Conservation (phyloP, 805 yeast species). For the Jamesozyma lodderae region DNA sequence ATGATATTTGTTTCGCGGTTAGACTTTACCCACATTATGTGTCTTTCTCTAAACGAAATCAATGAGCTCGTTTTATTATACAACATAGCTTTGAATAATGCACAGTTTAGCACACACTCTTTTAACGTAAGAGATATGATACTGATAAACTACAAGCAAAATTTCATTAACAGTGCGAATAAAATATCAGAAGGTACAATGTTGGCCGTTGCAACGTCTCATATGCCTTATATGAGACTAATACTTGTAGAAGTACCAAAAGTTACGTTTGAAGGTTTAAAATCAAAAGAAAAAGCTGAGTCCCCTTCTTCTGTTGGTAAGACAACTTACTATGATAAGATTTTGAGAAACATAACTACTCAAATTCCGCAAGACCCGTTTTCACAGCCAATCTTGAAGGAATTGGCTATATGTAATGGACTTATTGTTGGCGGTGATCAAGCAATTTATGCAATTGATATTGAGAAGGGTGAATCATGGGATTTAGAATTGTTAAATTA, state of each 20-base stretch:
- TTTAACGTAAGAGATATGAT: slow-evolving; percentile 34
- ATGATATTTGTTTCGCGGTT: slow-evolving; percentile 46
- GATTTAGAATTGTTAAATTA: slow-evolving; percentile 27
- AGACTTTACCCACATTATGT: slow-evolving; percentile 50
- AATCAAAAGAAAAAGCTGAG: not conserved
- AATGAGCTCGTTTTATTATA: slow-evolving; percentile 30
- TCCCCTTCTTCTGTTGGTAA: not conserved
- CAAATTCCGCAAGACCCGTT: slow-evolving; percentile 21
- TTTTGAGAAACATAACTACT: slow-evolving; percentile 24
- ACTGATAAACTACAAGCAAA: slow-evolving; percentile 50
- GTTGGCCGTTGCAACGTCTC: slow-evolving; percentile 64
- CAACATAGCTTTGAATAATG: slow-evolving; percentile 57
- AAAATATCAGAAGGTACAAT: slow-evolving; percentile 6
- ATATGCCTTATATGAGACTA: slow-evolving; percentile 66
- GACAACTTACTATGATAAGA: slow-evolving; percentile 18
- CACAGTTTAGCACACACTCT: slow-evolving; percentile 57
- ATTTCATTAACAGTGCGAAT: not conserved
- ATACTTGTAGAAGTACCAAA: slow-evolving; percentile 44
- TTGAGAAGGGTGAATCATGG: slow-evolving; percentile 25
- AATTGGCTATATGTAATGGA: slow-evolving; percentile 14
- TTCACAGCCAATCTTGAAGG: slow-evolving; percentile 24
- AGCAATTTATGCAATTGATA: slow-evolving; percentile 24
- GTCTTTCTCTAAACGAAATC: slow-evolving; percentile 24
- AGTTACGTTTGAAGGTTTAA: not conserved
- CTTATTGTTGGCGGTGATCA: slow-evolving; percentile 21